Base-by-base conservation (phyloP, 2,329 filamentous ascomycete genomes). In the Colletotrichum lindemuthianum region DNA sequence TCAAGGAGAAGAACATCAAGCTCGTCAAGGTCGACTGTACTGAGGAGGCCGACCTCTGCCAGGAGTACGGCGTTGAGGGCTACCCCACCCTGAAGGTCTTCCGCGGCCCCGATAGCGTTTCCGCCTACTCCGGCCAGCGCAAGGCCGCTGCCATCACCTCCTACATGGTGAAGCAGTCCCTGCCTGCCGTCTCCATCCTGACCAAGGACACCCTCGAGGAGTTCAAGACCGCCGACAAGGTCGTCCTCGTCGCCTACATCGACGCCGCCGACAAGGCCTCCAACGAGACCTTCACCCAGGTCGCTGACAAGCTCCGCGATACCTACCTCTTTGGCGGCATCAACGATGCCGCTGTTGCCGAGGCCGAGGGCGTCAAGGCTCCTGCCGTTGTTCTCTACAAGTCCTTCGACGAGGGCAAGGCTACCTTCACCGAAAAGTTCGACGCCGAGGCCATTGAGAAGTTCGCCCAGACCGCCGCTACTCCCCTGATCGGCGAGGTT, bases 41-140 rank as follows among this genome's bases (percentile, higher is more conserved):
- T 75, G 93, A 92, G 78, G 92, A 99, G 85, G 83, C 89, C 68
- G 93, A 97, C 39, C 90, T 99, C 71, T 99, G 96, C 88, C 88
- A 93, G 80, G 84, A 88, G 72, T 92, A 92, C 74, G 94, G 92
- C 68, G 94, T 99, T 47, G 93, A 98, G 85, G 96, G 96, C 70
- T 99, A 99, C 86, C 96, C 96, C 68, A 99, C 96, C 70, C 88
- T 99, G 77, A 99, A 98, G 90, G 88, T 99, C 82, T 99, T 99
- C 93, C 93, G 95, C 74, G 95, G 96, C 72, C 80, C 82, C 47
- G 92, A 97, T 10, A 92, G 91, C 77, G 81, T 92, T 76, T 84
- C 87, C 70, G 90, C 94, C 69, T 99, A 99, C 83, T 84, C 85
- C 73, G 96, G 96, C 76, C 90, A 93, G 80, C 89, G 96, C 79